phyloP scores from a whole-genome alignment of 169 alveolate genomes.

The Blepharisma undulans region DNA sequence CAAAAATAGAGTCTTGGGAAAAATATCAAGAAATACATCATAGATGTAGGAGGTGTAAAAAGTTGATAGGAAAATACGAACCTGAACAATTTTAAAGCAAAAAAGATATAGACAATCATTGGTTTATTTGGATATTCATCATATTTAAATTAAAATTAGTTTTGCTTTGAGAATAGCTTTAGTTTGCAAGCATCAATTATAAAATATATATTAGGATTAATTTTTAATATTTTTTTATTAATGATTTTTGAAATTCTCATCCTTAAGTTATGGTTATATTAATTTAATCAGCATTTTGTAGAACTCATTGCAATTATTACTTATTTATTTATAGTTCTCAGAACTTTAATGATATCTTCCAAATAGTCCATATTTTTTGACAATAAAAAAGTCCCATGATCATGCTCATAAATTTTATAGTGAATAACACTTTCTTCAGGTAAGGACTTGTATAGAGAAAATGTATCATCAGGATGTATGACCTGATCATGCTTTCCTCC shows the following conservation, averaged over 20 bases:
- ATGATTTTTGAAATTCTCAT: too few relatives aligned
- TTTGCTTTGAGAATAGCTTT: too few relatives aligned
- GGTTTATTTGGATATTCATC: neutral
- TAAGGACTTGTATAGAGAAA: neutral
- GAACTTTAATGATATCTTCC: neutral
- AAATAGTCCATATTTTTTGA: neutral
- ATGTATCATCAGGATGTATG: neutral
- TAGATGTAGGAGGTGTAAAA: neutral
- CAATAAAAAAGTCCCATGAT: constrained; percentile 16
- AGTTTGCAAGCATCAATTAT: too few relatives aligned
- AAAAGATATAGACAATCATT: neutral
- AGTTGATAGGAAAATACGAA: neutral
- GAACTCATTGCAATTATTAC: too few relatives aligned
- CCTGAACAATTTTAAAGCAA: neutral
- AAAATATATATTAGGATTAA: too few relatives aligned
- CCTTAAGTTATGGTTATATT: too few relatives aligned
- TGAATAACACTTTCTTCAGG: neutral
- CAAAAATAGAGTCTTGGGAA: neutral
- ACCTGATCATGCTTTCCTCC: constrained; percentile 24
- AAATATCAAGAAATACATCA: constrained; percentile 10
- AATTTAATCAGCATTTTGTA: too few relatives aligned
- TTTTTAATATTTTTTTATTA: too few relatives aligned
- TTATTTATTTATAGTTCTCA: too few relatives aligned
- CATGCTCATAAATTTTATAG: neutral
- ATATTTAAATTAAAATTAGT: too few relatives aligned